Conservation (phyloP, 257 asterid genomes). For the Anisodus acutangulus region DNA sequence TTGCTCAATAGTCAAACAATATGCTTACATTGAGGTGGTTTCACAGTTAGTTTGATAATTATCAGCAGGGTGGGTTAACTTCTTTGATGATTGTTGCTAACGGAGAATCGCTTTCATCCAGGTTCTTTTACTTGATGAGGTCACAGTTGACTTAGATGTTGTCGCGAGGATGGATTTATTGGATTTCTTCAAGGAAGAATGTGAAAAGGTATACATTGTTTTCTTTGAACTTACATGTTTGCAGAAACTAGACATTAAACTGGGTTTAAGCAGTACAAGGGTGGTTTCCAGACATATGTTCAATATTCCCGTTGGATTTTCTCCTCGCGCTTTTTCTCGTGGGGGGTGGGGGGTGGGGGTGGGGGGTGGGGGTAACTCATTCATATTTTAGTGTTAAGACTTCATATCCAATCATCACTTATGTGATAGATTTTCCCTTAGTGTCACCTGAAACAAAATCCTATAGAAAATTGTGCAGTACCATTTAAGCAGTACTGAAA, state of each 20-base stretch:
- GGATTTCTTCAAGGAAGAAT: constrained; percentile 85
- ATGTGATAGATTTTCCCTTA: neutral
- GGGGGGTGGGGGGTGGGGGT: neutral
- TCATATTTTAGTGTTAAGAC: neutral
- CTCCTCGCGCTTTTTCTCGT: neutral
- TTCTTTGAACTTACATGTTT: neutral
- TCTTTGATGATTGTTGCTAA: constrained; percentile 21
- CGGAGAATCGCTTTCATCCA: constrained; percentile 36
- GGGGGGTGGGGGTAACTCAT: neutral
- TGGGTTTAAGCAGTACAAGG: neutral
- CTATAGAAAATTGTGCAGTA: neutral
- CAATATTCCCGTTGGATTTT: neutral
- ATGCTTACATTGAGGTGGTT: neutral
- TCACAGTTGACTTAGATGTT: constrained; percentile 93
- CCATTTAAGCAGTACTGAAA: neutral
- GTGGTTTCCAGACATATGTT: neutral
- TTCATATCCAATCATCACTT: neutral
- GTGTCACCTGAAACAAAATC: constrained; percentile 23
- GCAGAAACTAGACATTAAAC: constrained; percentile 8
- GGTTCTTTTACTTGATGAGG: constrained; percentile 97
- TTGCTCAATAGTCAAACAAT: neutral
- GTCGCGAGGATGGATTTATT: constrained; percentile 98
- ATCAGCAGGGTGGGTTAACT: neutral
- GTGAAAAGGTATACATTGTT: constrained; percentile 66
- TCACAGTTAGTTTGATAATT: neutral